Evolutionary conservation across 2,329 filamentous ascomycete genomes (phyloP), one percentile per base, ranked within the genome.

Genomic region (Proliferodiscus dingleyae): DNA sequence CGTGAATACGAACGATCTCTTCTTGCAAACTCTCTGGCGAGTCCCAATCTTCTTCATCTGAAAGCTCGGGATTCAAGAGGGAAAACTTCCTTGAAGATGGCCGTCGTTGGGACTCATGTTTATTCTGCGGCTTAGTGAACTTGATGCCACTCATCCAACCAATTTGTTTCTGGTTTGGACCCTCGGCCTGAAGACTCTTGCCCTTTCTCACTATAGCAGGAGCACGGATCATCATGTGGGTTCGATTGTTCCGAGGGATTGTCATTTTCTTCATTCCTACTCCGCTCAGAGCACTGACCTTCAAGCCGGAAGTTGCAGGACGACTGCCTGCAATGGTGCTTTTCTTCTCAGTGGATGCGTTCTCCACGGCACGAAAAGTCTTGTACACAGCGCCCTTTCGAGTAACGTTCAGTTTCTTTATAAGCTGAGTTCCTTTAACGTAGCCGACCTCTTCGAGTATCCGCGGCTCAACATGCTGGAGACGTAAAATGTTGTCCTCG

Each of bases 381-480:
- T 85, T 87, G 70, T 96, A 96, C 2, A 76, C 70, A 5, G 90
- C 89, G 9, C 89, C 89, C 63, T 83, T 83, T n/a, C 90, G 80
- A 10, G 89, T 95, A 33, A 90, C 70, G 42, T 78, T 83, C 8
- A 90, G 68, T 23, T 77, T 81, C 30, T 80, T 80, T 5, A 75
- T 75, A 16, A 83, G 78, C 3, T 75, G 74, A 41, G 73, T 75
- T 4, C 87, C 88, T 61, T 83, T 88, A 37, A 80, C 71, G 61
- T 87, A 86, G 3, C 87, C 88, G 13, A 94, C 83, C 2, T 77
- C 72, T 47, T 78, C 72, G 1, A 93, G 70, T 23, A 82, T 71
- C 21, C 80, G 70, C 1, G 79, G 69, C 32, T 87, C 77, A 16
- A 89, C 77, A 38, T 81, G 82, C 61, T 95, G 87, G 22, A 96